Evolutionary conservation across 2,329 filamentous ascomycete species (phyloP).

Genomic region (Cercospora beticola): DNA sequence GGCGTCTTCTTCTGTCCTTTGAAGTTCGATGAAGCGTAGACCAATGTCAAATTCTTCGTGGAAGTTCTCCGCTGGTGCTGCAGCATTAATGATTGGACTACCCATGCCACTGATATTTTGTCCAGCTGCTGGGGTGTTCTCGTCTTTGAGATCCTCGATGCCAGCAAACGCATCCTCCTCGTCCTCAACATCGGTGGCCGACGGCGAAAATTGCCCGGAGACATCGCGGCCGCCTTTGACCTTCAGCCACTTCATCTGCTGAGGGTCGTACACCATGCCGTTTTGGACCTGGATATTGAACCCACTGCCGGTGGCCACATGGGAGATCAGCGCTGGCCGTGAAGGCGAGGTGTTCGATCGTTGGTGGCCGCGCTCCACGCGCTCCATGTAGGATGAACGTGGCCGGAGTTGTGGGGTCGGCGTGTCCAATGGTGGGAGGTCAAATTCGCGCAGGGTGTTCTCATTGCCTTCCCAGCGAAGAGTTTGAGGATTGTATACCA

Average conservation of each 20-base stretch:
- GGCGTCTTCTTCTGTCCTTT: conserved; percentile 85
- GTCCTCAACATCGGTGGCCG: conserved; percentile 73
- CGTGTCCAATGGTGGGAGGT: conserved; percentile 47
- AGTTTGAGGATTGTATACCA: conserved; percentile 88
- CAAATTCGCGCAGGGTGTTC: conserved; percentile 76
- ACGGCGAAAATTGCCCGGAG: conserved; percentile 42
- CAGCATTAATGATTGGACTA: conserved; percentile 33
- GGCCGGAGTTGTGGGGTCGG: conserved; percentile 37
- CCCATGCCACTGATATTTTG: conserved; percentile 29
- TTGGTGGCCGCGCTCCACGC: conserved; percentile 39
- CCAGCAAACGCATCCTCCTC: conserved; percentile 94
- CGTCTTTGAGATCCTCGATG: conserved; percentile 86
- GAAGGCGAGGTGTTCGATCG: conserved; percentile 43
- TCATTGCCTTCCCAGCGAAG: conserved; percentile 97
- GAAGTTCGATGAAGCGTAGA: conserved; percentile 84
- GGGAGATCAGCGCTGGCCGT: conserved; percentile 81
- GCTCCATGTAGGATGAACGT: conserved; percentile 36
- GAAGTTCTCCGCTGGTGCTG: conserved; percentile 68
- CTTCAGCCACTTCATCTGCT: conserved; percentile 97
- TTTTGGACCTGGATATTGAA: conserved; percentile 91
- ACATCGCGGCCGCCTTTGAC: conserved; percentile 40
- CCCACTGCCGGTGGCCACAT: conserved; percentile 65
- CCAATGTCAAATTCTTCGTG: conserved; percentile 98
- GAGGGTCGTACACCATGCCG: conserved; percentile 98
- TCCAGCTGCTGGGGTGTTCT: conserved; percentile 32